Evolutionary conservation across 495 filamentous ascomycete genomes (phyloP).

Genomic region (Podospora fimiseda): DNA sequence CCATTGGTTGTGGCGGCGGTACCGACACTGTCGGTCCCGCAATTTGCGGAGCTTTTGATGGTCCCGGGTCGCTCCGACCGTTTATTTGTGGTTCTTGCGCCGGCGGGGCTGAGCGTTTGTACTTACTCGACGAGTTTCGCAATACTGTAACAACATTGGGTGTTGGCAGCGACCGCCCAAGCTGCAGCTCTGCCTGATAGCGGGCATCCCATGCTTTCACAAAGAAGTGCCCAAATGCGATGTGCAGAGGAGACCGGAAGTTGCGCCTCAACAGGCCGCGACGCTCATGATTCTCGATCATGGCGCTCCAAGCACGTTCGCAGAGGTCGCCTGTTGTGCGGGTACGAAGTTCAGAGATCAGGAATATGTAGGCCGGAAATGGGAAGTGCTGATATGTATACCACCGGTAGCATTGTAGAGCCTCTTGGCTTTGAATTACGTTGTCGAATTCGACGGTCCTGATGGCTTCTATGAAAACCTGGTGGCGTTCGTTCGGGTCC

Average conservation of each 20-base stretch:
- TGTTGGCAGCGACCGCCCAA: constrained; percentile 32
- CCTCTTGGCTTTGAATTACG: constrained; percentile 38
- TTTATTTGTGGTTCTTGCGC: background rate
- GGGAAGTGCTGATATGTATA: constrained; percentile 48
- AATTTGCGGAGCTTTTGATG: background rate
- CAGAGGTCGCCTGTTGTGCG: constrained; percentile 43
- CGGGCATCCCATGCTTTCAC: constrained; percentile 51
- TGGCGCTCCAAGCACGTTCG: constrained; percentile 48
- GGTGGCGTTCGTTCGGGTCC: constrained; percentile 36
- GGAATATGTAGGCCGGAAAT: constrained; percentile 47
- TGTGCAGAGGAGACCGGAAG: constrained; percentile 44
- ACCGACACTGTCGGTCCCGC: background rate
- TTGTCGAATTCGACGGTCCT: constrained; percentile 49
- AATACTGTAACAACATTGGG: constrained; percentile 39
- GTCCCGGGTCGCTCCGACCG: background rate
- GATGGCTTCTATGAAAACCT: constrained; percentile 41
- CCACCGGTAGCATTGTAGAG: constrained; percentile 45
- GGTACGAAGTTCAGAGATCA: constrained; percentile 42
- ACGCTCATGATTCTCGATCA: constrained; percentile 43
- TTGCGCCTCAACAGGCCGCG: constrained; percentile 33
- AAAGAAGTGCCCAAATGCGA: constrained; percentile 43
- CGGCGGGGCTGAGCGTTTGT: constrained; percentile 13
- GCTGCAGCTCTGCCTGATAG: constrained; percentile 35
- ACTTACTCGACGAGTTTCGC: constrained; percentile 25
- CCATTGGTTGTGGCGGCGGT: background rate